These are phyloP conservation scores for Trypanosoma brucei DNA, from an alignment of 208 protist species.

Conservation along the genomic window DNA sequence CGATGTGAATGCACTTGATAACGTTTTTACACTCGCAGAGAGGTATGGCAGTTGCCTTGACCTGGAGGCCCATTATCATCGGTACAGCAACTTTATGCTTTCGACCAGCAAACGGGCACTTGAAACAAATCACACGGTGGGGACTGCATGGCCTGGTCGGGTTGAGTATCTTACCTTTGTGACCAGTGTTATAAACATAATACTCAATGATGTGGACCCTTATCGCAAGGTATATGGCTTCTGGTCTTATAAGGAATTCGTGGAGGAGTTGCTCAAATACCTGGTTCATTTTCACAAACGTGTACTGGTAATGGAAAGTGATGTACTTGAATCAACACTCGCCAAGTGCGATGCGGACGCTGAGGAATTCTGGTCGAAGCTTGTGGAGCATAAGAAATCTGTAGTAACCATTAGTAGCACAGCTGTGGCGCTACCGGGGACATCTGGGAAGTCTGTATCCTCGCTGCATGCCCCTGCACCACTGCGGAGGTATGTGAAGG, in stretches of 20 bases:
- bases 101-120: conserved; percentile 44
- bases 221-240: conserved; percentile 75
- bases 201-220: conserved; percentile 50
- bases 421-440: conserved; percentile 1
- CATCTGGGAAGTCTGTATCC: conserved; percentile 14
- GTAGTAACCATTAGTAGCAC: conserved; percentile 11
- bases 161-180: conserved; percentile 75
- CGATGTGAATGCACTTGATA: conserved; percentile 41
- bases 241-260: conserved; percentile 48
- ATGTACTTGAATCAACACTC: conserved; percentile 39
- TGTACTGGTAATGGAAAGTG: conserved; percentile 39
- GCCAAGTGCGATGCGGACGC: conserved; percentile 39
- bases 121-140: conserved; percentile 11
- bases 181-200: conserved; percentile 34
- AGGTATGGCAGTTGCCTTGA: conserved; percentile 71
- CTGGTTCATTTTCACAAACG: conserved; percentile 60
- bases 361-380: conserved; percentile 71
- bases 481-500: conserved; percentile 55
- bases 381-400: conserved; percentile 39
- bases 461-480: conserved; percentile 49
- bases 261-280: conserved; percentile 48
- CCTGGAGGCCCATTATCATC: conserved; percentile 65
- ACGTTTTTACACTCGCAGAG: conserved; percentile 55
- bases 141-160: conserved; percentile 37
- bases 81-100: conserved; percentile 71